phyloP scores from a whole-genome alignment of 805 yeast species.

The Saccharomyces kudriavzevii region DNA sequence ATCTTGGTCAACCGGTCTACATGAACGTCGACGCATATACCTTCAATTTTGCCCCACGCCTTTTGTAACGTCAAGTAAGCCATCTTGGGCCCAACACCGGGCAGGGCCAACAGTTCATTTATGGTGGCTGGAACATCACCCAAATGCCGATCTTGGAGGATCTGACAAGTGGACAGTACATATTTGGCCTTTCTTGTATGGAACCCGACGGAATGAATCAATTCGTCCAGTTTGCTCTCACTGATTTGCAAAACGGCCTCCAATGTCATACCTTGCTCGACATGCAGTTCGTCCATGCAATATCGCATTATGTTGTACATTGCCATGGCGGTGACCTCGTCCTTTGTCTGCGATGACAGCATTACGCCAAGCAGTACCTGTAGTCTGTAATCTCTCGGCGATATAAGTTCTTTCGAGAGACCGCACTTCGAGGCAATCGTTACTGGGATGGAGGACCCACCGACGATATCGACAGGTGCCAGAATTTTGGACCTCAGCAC shows the following conservation, averaged over 20 bases:
- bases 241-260: conserved; percentile 43
- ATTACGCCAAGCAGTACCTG: conserved; percentile 73
- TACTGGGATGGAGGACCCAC: conserved; percentile 58
- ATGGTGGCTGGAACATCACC: conserved; percentile 70
- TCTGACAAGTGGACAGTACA: conserved; percentile 51
- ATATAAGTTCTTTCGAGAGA: conserved; percentile 18
- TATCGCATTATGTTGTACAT: conserved; percentile 51
- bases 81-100: conserved; percentile 97
- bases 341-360: conserved; percentile 89
- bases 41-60: conserved; percentile 70
- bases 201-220: conserved; percentile 80
- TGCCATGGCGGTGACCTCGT: conserved; percentile 71
- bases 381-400: conserved; percentile 43
- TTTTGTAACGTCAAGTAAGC: conserved; percentile 71
- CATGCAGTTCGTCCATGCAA: conserved; percentile 35
- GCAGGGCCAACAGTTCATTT: conserved; percentile 56
- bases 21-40: conserved; percentile 92
- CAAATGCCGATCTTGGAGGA: conserved; percentile 41
- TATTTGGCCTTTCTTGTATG: conserved; percentile 71
- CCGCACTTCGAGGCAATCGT: conserved; percentile 30
- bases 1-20: conserved; percentile 69
- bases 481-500: conserved; percentile 54
- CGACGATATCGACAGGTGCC: conserved; percentile 88
- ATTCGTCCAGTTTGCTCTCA: conserved; percentile 50
- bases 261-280: conserved; percentile 46